Evolutionary conservation across 2,329 filamentous ascomycete species (phyloP), one percentile per base, ranked within the genome.

Genomic region (Xylariaceae sp.): DNA sequence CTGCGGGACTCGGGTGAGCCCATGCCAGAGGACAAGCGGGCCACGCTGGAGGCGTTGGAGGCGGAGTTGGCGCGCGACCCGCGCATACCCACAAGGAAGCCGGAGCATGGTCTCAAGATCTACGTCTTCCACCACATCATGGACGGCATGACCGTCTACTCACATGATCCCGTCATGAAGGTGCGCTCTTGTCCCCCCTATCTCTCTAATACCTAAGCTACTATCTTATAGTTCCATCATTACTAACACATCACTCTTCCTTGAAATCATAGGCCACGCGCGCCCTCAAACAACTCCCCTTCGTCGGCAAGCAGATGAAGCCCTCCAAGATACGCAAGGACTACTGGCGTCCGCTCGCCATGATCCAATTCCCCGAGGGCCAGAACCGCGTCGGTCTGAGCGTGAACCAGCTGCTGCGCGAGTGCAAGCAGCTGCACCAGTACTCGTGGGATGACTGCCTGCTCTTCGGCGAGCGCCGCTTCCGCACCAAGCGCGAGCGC

Each of bases 281-380:
- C 53, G 65, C 67, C 5, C 56, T 72, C 3, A 56, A 57, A 39
- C 71, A 72, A 53, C 64, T 72, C 61, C 81, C 83, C 52, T 88
- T 82, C 76, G 84, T 85, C 64, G 86, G 85, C 73, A 88, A 88
- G 72, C 88, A 89, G 73, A 79, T 82, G 51, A 81, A 83, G 64
- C 85, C 85, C 1, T 71, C 80, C 56, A 83, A 82, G 67, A 75
- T 88, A 45, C 84, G 86, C 60, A 87, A 85, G 72, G 86, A 89
- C 75, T 83, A 85, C 73, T 88, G 87, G 86, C 75, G 76, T 39
- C 82, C 83, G 5, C 74, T 88, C 67, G 84, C 84, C 54, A 73
- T 80, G 63, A 82, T 88, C 62, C 75, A 80, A 68, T 85, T 89
- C 70, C 79, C 79, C 49, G 61, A 73, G 50, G 81, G 80, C 49